Percentiles rank a stretch among this genome's conserved stretches.
Conservation (phyloP, 2,329 filamentous ascomycete species). For the Pestalotiopsis sp. region DNA sequence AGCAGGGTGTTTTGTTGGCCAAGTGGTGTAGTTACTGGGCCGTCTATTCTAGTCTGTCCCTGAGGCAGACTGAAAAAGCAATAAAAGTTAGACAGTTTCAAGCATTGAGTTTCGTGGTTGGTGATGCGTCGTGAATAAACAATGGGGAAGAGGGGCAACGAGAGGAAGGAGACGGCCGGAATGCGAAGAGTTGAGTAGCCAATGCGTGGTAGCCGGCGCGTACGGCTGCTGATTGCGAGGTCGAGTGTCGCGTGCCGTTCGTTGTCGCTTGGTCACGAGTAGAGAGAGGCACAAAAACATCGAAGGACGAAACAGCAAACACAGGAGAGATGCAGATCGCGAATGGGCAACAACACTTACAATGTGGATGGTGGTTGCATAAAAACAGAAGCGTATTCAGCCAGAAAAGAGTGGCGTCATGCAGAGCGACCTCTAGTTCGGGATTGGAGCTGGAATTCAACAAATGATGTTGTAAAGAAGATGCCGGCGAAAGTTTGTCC, state of each 20-base stretch:
- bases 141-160: not conserved
- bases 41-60: constrained; percentile 1
- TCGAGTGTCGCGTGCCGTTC: not conserved
- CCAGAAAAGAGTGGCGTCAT: not conserved
- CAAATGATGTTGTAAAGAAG: constrained; percentile 2
- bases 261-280: too few relatives aligned
- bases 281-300: not conserved
- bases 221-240: not conserved
- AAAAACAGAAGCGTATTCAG: not conserved
- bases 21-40: constrained; percentile 14
- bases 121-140: not conserved
- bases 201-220: not conserved
- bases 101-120: not conserved
- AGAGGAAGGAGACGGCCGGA: not conserved
- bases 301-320: not conserved
- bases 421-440: not conserved
- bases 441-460: not conserved
- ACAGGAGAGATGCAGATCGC: not conserved
- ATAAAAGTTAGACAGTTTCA: constrained; percentile 12
- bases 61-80: not conserved
- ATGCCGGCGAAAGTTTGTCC: not conserved
- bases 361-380: not conserved
- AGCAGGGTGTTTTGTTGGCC: constrained; percentile 13
- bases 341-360: constrained; percentile 1
- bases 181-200: not conserved